Evolutionary conservation across 2,329 filamentous ascomycete genomes (phyloP), one percentile per base, ranked within the genome.

Genomic region (Penicillium sp.): DNA sequence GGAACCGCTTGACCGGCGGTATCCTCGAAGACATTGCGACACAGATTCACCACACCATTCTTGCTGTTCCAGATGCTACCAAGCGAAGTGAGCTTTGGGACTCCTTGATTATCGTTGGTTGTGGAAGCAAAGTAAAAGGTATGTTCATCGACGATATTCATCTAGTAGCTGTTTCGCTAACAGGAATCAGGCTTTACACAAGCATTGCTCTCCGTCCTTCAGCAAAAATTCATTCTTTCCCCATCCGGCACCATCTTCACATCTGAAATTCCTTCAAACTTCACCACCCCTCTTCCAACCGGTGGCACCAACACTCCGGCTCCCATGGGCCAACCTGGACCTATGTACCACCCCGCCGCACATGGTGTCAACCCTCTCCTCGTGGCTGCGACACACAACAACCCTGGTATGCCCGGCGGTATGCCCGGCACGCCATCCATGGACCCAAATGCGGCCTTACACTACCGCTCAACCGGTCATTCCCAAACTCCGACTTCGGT

Each of bases 181-280:
- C 31, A 33, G 36, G 6, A 31, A 61, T 76, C 76, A 75, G 90
- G 93, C 4, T 92, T 99, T 68, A 91, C 88, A 58, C 90, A 96
- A 62, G 89, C 92, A 58, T 83, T 99, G 40, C 69, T 97, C 31
- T 80, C 87, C 61, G 90, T 84, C 0, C 80, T 99, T 30, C 81
- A 81, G 31, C 80, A 85, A 41, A 90, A 91, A 57, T 93, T 95
- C 69, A 80, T 96, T 46, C 84, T 99, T 58, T 95, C 91, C 2
- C 93, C 93, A 25, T 92, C 89, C 1, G 90, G 89, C 42, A 96
- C 91, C 35, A 97, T 97, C 64, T 97, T 97, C 77, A 95, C 91
- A 30, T 95, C 90, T 18, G 93, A 99, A 71, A 83, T 97, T 31
- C 93, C 93, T 7, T 96, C 90, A 8, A 92, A 93, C 72, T 82